Conservation (phyloP, 768 basidiomycete species). For the Russula sp. region DNA sequence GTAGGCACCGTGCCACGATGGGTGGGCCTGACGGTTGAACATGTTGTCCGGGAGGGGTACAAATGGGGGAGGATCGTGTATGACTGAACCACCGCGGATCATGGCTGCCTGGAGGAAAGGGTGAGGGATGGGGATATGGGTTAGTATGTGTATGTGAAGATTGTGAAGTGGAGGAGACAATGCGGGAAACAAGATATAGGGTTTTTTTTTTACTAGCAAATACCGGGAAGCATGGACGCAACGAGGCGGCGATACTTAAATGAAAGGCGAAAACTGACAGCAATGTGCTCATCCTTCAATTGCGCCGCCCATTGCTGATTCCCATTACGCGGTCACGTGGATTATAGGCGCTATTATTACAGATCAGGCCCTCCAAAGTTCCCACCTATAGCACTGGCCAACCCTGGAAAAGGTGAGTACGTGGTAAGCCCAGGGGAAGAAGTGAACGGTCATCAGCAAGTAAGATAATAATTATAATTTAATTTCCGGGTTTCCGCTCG, state of each 20-base stretch:
- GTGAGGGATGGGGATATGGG: not conserved
- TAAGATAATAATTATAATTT: no score
- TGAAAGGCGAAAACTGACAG: not conserved
- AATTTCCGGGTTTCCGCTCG: no score
- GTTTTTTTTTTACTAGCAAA: not conserved
- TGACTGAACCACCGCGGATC: not conserved
- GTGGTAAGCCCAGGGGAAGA: no score
- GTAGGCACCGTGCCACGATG: conserved; percentile 18
- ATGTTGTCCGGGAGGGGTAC: conserved; percentile 17
- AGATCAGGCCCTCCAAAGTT: no score
- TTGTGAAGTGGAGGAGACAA: not conserved
- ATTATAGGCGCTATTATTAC: not conserved
- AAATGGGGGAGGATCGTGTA: conserved; percentile 3
- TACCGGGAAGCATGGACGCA: conserved; percentile 2
- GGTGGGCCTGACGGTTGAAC: conserved; percentile 9
- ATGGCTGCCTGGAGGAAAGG: not conserved
- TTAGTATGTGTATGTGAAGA: not conserved
- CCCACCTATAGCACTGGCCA: no score
- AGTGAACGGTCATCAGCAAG: no score
- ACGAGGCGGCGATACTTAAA: not conserved
- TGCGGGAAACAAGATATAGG: not conserved
- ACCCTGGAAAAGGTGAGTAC: no score
- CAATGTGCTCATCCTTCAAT: not conserved
- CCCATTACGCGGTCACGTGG: not conserved
- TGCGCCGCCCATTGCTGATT: not conserved